Percentiles rank a stretch among this genome's conserved stretches.
phyloP scores from a whole-genome alignment of 805 yeast genomes.

The Nakazawaea ishiwadae region DNA sequence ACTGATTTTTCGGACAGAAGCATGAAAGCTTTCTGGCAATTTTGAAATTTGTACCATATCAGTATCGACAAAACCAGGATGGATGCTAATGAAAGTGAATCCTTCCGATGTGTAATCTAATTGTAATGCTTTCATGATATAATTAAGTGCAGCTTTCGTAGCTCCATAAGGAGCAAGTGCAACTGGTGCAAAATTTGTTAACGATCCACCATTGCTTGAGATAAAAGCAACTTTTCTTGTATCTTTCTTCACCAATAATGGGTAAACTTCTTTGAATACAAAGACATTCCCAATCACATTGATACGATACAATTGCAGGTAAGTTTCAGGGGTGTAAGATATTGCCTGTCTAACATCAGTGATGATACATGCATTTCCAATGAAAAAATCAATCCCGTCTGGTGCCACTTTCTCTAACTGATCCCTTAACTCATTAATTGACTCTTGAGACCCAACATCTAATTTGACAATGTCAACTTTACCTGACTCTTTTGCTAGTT shows the following conservation, averaged over 20 bases:
- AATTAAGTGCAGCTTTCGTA: constrained; percentile 33
- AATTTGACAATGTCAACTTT: constrained; percentile 20
- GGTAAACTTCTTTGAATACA: constrained; percentile 3
- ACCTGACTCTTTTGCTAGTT: constrained; percentile 13
- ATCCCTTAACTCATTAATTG: constrained; percentile 16
- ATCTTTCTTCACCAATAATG: constrained; percentile 13
- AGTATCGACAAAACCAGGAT: constrained; percentile 19
- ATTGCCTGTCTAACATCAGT: too few species aligned
- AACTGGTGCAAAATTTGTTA: constrained; percentile 19
- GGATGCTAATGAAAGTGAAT: constrained; percentile 22
- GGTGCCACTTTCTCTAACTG: constrained; percentile 15
- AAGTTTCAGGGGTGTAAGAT: too few species aligned
- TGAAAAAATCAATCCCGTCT: background rate
- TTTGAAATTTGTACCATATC: too few species aligned
- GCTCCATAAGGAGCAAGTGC: constrained; percentile 24
- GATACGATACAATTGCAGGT: constrained; percentile 15
- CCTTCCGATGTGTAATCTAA: constrained; percentile 22
- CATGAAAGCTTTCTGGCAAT: too few species aligned
- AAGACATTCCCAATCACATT: constrained; percentile 23
- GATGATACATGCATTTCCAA: background rate
- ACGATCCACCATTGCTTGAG: constrained; percentile 25
- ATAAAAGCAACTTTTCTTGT: constrained; percentile 25
- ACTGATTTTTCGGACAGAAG: background rate
- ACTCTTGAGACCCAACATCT: constrained; percentile 18
- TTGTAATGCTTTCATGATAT: constrained; percentile 21